Base-by-base conservation (phyloP, 2,329 filamentous ascomycete species). In the Pseudomassariella vexata region DNA sequence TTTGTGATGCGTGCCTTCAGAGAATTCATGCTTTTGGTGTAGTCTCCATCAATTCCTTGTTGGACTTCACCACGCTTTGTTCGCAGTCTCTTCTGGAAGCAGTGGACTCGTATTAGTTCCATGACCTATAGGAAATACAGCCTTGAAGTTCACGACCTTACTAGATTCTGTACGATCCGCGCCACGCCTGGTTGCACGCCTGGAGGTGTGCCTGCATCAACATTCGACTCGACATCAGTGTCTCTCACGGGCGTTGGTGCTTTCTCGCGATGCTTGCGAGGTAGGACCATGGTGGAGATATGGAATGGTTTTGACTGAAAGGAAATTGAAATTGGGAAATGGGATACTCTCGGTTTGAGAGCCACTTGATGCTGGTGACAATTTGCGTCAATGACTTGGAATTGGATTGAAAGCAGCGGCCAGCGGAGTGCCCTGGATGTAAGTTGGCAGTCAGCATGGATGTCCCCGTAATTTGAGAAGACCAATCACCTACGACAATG, bases 261-360 rank as follows among this genome's bases (percentile, higher is more conserved):
- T 25, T 27, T 28, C 34, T 36, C 28, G 11, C 22, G 23, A 14
- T n/a, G n/a, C n/a, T n/a, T n/a, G n/a, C n/a, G n/a, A n/a, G n/a
- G n/a, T n/a, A n/a, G n/a, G n/a, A n/a, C n/a, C n/a, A n/a, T n/a
- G n/a, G n/a, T n/a, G n/a, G n/a, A n/a, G n/a, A n/a, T n/a, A n/a
- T n/a, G n/a, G n/a, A n/a, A n/a, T n/a, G n/a, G n/a, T n/a, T n/a
- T n/a, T n/a, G n/a, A n/a, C n/a, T n/a, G n/a, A n/a, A n/a, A n/a
- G n/a, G n/a, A n/a, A n/a, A n/a, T n/a, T n/a, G n/a, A n/a, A n/a
- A n/a, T n/a, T n/a, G n/a, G n/a, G n/a, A n/a, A n/a, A n/a, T n/a
- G n/a, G n/a, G n/a, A n/a, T n/a, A n/a, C n/a, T n/a, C n/a, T n/a
- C n/a, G n/a, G n/a, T n/a, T n/a, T n/a, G n/a, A n/a, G n/a, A n/a